These are phyloP conservation scores for Debaryomyces robertsiae DNA, from an alignment of 1,139 yeast species.

Conservation along the genomic window DNA sequence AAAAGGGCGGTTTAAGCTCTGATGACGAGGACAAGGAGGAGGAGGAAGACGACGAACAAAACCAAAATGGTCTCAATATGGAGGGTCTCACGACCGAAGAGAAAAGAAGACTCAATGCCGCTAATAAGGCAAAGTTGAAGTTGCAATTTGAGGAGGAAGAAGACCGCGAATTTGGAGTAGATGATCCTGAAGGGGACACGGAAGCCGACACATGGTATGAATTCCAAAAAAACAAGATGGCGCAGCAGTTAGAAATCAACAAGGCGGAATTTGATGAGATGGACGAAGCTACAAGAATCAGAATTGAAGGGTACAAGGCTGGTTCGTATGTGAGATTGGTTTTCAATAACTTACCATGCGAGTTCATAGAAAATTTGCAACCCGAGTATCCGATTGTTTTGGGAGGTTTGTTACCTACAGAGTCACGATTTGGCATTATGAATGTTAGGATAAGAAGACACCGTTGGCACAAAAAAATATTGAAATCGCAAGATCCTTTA, in stretches of 20 bases:
- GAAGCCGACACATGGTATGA: slow-evolving; percentile 97
- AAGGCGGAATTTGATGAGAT: slow-evolving; percentile 73
- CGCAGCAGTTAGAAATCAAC: slow-evolving; percentile 93
- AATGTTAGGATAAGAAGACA: slow-evolving; percentile 96
- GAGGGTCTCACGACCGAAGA: slow-evolving; percentile 59
- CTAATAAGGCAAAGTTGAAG: slow-evolving; percentile 83
- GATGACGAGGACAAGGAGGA: slow-evolving; percentile 27
- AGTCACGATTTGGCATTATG: slow-evolving; percentile 88
- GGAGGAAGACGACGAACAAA: slow-evolving; percentile 34
- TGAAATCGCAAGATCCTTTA: slow-evolving; percentile 94
- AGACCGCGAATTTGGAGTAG: slow-evolving; percentile 72
- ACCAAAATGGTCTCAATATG: slow-evolving; percentile 21
- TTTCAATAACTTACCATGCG: slow-evolving; percentile 84
- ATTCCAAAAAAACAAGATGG: slow-evolving; percentile 93
- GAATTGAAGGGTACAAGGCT: slow-evolving; percentile 89
- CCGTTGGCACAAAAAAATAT: slow-evolving; percentile 97
- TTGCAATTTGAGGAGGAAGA: slow-evolving; percentile 92
- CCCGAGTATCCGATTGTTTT: slow-evolving; percentile 83
- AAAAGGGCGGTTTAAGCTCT: slow-evolving; percentile 34
- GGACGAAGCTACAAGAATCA: slow-evolving; percentile 73
- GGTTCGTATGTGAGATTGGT: slow-evolving; percentile 94
- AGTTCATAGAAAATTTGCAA: slow-evolving; percentile 82
- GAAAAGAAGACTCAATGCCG: slow-evolving; percentile 79
- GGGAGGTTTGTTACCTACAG: slow-evolving; percentile 90
- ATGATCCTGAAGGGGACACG: slow-evolving; percentile 71